phyloP scores from a whole-genome alignment of 2,329 filamentous ascomycete species.

The Fusarium odoratissimum region DNA sequence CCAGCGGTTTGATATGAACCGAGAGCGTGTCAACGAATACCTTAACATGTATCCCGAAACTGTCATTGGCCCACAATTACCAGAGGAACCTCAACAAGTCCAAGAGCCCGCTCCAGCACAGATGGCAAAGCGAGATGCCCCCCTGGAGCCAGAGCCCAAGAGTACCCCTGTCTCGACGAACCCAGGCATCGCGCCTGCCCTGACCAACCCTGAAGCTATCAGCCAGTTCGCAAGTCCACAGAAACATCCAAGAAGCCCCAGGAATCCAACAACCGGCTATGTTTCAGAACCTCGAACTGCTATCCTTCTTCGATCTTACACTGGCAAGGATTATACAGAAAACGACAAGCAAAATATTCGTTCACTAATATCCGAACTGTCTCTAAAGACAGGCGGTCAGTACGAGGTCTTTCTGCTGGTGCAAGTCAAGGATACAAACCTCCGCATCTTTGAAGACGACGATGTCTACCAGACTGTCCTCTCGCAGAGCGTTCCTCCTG shows the following conservation, averaged over 20 bases:
- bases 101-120: conserved; percentile 13
- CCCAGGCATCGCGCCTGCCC: background rate
- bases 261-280: conserved; percentile 33
- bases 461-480: conserved; percentile 70
- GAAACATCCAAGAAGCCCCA: conserved; percentile 20
- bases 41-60: conserved; percentile 56
- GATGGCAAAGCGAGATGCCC: conserved; percentile 21
- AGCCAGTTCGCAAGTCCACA: conserved; percentile 8
- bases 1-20: conserved; percentile 66
- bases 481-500: conserved; percentile 71
- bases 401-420: conserved; percentile 85
- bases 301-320: conserved; percentile 80
- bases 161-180: background rate
- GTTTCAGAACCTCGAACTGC: conserved; percentile 70
- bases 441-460: conserved; percentile 69
- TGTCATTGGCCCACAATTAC: conserved; percentile 26
- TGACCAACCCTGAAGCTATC: background rate
- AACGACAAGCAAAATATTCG: conserved; percentile 85
- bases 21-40: conserved; percentile 56
- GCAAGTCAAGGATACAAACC: conserved; percentile 75
- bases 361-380: conserved; percentile 81
- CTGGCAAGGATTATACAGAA: conserved; percentile 78
- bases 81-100: conserved; percentile 18
- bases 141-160: background rate
- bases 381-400: conserved; percentile 79